Evolutionary conservation across 1,284 basidiomycete species (phyloP), one percentile per base, ranked within the genome.

Genomic region (Ustilago vetiveriae): DNA sequence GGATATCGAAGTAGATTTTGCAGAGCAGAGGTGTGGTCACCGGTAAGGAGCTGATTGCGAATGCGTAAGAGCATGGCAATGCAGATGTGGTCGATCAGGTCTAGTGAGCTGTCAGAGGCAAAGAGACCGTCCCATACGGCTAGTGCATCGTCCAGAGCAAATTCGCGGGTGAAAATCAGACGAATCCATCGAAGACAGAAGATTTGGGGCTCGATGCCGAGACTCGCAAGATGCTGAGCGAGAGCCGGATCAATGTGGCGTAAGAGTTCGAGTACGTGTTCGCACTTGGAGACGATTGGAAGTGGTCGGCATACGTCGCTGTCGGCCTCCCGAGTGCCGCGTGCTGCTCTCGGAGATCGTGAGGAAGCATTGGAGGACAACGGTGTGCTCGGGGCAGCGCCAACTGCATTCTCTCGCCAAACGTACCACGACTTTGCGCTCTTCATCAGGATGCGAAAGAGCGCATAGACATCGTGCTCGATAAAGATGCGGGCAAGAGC

Each of bases 61-160:
- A 80, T 66, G 7, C 77, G 69, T 6, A 82, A 52, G 3, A 82
- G 59, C 65, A 82, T 72, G 6, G 74, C 80, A 11, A 78, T 63
- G 56, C 79, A 82, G 17, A 82, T 40, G 30, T 71, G 70, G 40
- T 75, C 74, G 33, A 79, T 53, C 10, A 81, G 69, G 17, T 67
- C 48, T 16, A 82, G 54, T 1, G 55, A 45, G 7, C 50, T 38
- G n/a, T 67, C 78, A 3, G 58, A 22, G 6, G 56, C 53, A 26
- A 82, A 70, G 17, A 82, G 53, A 4, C 58, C 73, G 56, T 82
- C 80, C 81, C 81, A 82, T 2, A 82, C 46, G 39, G 52, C 49
- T n/a, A 77, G 17, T 4, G 60, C 63, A 14, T 75, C 70, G 11
- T 68, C 54, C 10, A 73, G 30, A 9, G 72, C 42, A 45, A 79